phyloP scores from a whole-genome alignment of 768 basidiomycete genomes.

The Saitozyma podzolica region DNA sequence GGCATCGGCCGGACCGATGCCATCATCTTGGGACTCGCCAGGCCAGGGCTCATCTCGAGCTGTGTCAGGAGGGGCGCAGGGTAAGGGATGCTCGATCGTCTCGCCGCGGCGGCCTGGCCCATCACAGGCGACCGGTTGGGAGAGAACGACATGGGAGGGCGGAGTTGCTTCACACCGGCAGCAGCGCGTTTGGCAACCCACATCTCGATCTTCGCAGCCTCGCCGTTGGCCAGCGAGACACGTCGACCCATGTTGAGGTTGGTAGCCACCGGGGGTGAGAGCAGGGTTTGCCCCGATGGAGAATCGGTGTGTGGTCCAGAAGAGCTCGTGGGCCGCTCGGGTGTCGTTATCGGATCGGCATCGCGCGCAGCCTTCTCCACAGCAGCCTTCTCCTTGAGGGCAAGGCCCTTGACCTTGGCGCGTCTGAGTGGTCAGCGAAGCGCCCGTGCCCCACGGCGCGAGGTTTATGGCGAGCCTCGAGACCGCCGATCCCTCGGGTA shows the following conservation, averaged over 20 bases:
- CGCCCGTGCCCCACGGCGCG: too few relatives aligned
- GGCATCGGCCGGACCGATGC: conserved; percentile 33
- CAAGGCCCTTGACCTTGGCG: conserved; percentile 38
- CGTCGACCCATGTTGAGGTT: conserved; percentile 30
- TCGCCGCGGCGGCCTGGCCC: conserved; percentile 19
- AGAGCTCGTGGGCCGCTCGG: conserved; percentile 10
- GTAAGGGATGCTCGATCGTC: conserved; percentile 49
- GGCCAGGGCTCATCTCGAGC: conserved; percentile 1
- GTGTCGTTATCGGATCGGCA: conserved; percentile 9
- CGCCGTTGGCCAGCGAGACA: conserved; percentile 40
- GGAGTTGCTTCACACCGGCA: conserved; percentile 5
- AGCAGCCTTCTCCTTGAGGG: conserved; percentile 29
- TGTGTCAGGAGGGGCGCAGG: conserved; percentile 35
- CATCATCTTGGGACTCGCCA: conserved; percentile 20
- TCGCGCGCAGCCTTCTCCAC: conserved; percentile 15
- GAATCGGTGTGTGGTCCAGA: background rate
- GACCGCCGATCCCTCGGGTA: background rate
- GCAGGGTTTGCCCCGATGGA: background rate
- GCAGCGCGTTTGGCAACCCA: conserved; percentile 33
- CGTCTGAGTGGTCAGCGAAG: conserved; percentile 20
- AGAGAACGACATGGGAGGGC: background rate
- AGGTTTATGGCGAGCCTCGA: background rate
- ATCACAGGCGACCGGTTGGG: conserved; percentile 8
- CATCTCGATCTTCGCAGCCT: conserved; percentile 34
- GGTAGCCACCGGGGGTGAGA: conserved; percentile 20